Base-by-base conservation (phyloP, 2,329 filamentous ascomycete species). In the Aspergillus pseudoviridinutans region DNA sequence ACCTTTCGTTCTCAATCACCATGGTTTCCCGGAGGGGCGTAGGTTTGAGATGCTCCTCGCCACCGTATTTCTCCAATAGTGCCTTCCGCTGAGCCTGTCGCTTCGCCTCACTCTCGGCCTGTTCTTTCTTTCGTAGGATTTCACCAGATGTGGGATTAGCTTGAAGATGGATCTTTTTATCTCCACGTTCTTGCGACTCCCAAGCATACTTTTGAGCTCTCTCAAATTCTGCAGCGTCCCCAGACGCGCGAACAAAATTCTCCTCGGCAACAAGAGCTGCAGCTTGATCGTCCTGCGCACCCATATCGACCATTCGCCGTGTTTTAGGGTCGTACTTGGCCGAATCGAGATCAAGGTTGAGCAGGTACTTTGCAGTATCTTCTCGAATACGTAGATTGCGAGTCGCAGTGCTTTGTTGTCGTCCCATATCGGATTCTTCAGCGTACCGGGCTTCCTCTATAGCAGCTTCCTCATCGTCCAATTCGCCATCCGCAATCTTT, bases 301-400 rank as follows among this genome's bases (percentile, higher is more conserved):
- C 91, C 61, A 85, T 87, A 69, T 96, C 91, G 24, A 96, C 89
- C 82, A 99, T 91, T 8, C 90, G 88, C 66, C 94, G 84, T 12
- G 92, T 97, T 73, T 99, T 99, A 0, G 94, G 94, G 69, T 99
- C 93, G 76, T 99, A 99, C 74, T 96, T 95, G 1, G 95, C 94
- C 1, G 92, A 97, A 68, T 99, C 94, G 2, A 96, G 82, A 70
- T 99, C 94, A 28, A 99, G 84, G 70, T 97, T 97, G 8, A 97
- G 80, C 2, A 99, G 81, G 71, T 99, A 99, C 70, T 97, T 97
- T 24, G 94, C 94, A 0, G 94, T 99, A 73, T 99, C 94, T 77
- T 99, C 94, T 73, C 94, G 85, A 72, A 99, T 86, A 61, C 94
- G 86, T 57, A 99, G 81, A 70, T 97, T 95, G 58, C 92, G 84